Conservation (phyloP, 495 filamentous ascomycete genomes). For the Hypoxylon intermedium region DNA sequence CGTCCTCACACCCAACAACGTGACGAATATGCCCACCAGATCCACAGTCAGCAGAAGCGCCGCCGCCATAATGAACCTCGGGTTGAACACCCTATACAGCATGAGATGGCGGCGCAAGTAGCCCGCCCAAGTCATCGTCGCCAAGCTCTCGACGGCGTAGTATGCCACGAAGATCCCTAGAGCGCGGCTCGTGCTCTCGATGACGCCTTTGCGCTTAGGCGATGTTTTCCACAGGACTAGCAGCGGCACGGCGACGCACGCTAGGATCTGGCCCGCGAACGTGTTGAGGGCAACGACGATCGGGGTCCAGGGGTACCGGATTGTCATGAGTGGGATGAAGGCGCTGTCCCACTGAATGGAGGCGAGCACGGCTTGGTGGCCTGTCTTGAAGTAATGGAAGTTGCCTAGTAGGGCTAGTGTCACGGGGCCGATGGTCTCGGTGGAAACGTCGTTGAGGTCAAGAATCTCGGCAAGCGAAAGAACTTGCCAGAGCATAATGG, state of each 20-base stretch:
- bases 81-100: constrained; percentile 95
- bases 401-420: constrained; percentile 84
- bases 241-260: constrained; percentile 78
- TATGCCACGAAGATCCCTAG: constrained; percentile 77
- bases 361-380: constrained; percentile 87
- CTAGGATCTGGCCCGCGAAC: constrained; percentile 86
- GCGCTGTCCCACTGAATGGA: constrained; percentile 97
- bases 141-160: constrained; percentile 78
- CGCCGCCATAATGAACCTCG: constrained; percentile 86
- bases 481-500: constrained; percentile 80
- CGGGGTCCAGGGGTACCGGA: constrained; percentile 90
- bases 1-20: constrained; percentile 71
- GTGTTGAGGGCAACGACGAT: constrained; percentile 83
- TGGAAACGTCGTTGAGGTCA: constrained; percentile 72
- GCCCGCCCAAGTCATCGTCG: constrained; percentile 87
- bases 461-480: constrained; percentile 87
- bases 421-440: constrained; percentile 79
- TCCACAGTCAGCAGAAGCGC: constrained; percentile 77
- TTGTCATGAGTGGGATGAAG: constrained; percentile 83
- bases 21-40: constrained; percentile 70
- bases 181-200: constrained; percentile 73
- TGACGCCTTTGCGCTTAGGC: constrained; percentile 62
- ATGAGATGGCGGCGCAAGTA: constrained; percentile 89
- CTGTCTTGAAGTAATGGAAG: constrained; percentile 97
- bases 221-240: constrained; percentile 84